phyloP scores from a whole-genome alignment of 805 yeast species.

The Kazachstania kunashirensis region DNA sequence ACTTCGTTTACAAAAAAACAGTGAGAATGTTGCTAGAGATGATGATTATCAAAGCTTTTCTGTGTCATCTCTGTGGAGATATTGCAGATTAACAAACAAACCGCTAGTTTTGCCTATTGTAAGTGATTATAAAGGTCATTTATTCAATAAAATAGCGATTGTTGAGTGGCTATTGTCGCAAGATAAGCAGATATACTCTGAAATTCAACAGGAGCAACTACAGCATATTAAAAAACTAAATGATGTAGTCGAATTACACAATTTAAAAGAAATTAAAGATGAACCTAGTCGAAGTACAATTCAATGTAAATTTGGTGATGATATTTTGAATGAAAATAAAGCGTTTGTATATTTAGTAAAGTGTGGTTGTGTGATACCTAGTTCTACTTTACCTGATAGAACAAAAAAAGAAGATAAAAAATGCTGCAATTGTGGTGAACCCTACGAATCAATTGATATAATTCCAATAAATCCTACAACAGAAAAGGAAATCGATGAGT shows the following conservation, averaged over 20 bases:
- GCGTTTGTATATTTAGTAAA: conserved; percentile 38
- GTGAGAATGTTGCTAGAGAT: conserved; percentile 12
- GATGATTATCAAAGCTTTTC: conserved; percentile 16
- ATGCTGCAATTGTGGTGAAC: conserved; percentile 37
- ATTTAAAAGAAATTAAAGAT: conserved; percentile 14
- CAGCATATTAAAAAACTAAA: conserved; percentile 32
- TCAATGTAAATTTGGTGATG: conserved; percentile 20
- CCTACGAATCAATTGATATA: conserved; percentile 23
- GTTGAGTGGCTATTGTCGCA: conserved; percentile 43
- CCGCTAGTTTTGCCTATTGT: conserved; percentile 45
- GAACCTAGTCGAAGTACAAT: conserved; percentile 1
- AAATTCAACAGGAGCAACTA: conserved; percentile 19
- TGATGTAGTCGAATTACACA: conserved; percentile 38
- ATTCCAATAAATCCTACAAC: conserved; percentile 31
- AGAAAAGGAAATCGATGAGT: conserved; percentile 13
- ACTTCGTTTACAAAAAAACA: conserved; percentile 23
- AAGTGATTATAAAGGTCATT: conserved; percentile 56
- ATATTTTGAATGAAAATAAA: conserved; percentile 30
- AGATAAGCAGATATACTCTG: conserved; percentile 18
- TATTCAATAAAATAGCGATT: conserved; percentile 56
- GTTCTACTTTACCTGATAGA: neutral
- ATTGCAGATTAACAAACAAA: conserved; percentile 39
- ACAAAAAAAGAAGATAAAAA: conserved; percentile 5
- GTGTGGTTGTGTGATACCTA: conserved; percentile 37
- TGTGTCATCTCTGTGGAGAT: conserved; percentile 32